phyloP scores from a whole-genome alignment of 2,329 filamentous ascomycete species.

The Pyrenophora teres region DNA sequence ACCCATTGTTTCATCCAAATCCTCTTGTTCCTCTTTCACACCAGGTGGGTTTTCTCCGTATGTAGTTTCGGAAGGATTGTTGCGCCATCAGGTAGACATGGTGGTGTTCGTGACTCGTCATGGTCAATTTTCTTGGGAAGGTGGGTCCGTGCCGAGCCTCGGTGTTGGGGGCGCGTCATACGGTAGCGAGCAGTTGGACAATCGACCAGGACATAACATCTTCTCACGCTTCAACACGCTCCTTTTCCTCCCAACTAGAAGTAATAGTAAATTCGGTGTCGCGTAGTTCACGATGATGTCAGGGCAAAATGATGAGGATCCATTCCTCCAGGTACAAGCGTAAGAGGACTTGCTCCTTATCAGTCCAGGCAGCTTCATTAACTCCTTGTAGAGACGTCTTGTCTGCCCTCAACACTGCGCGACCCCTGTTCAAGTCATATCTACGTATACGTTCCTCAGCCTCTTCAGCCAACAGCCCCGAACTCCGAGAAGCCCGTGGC shows the following conservation, averaged over 20 bases:
- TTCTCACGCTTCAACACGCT: slow-evolving; percentile 8
- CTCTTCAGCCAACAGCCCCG: slow-evolving; percentile 66
- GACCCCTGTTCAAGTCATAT: slow-evolving; percentile 91
- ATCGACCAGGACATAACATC: slow-evolving; percentile 1
- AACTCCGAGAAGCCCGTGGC: slow-evolving; percentile 64
- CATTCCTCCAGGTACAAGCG: slow-evolving; percentile 58
- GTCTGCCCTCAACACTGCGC: slow-evolving; percentile 75
- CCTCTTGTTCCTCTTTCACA: slow-evolving; percentile 10
- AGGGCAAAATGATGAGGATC: slow-evolving; percentile 50
- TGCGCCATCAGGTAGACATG: slow-evolving; percentile 11
- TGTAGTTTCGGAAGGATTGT: not conserved
- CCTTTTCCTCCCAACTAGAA: not conserved
- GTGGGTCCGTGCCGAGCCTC: slow-evolving; percentile 19
- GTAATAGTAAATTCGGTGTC: slow-evolving; percentile 3
- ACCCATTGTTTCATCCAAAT: slow-evolving; percentile 48
- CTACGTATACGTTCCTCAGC: slow-evolving; percentile 90
- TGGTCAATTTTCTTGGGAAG: slow-evolving; percentile 21
- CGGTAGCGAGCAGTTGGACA: slow-evolving; percentile 10
- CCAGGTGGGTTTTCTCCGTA: not conserved
- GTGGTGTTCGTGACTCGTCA: slow-evolving; percentile 19
- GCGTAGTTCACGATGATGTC: slow-evolving; percentile 42
- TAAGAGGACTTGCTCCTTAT: slow-evolving; percentile 25
- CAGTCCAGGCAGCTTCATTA: slow-evolving; percentile 20
- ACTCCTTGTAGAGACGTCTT: slow-evolving; percentile 77
- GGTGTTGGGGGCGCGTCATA: slow-evolving; percentile 14